phyloP scores from a whole-genome alignment of 257 asterid species.

The Solanum chilense region DNA sequence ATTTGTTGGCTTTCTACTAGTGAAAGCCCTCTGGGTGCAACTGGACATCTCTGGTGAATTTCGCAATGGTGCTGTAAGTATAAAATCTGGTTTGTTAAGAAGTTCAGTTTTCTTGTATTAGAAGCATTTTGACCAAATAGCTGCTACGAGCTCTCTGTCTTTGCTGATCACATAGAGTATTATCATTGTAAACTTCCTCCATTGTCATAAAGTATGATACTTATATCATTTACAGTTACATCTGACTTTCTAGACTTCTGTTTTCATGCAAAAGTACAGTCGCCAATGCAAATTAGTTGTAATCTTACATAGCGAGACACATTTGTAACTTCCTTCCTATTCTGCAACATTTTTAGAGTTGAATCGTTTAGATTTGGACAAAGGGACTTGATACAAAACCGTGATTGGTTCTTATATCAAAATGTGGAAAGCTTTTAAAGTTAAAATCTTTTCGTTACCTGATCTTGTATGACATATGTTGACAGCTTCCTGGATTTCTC shows the following conservation, averaged over 20 bases:
- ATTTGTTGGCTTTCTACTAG: conserved; percentile 58
- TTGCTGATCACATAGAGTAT: not conserved
- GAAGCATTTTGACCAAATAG: not conserved
- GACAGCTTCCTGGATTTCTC: conserved; percentile 87
- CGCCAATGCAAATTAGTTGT: not conserved
- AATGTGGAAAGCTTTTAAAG: not conserved
- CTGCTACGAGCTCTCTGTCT: not conserved
- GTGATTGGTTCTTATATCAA: not conserved
- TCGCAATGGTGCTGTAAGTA: conserved; percentile 90
- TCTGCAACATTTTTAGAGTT: not conserved
- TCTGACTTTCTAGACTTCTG: not conserved
- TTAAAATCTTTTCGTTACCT: not conserved
- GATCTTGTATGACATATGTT: not conserved
- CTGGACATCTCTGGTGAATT: conserved; percentile 81
- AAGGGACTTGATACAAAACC: not conserved
- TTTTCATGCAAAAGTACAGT: not conserved
- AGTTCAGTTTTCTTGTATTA: not conserved
- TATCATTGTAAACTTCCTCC: not conserved
- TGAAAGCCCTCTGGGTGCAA: conserved; percentile 96
- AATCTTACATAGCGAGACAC: not conserved
- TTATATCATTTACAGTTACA: not conserved
- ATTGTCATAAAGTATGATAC: not conserved
- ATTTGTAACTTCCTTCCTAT: not conserved
- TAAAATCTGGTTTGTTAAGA: not conserved
- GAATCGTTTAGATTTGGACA: not conserved